Percentiles rank a stretch among this genome's conserved stretches.
phyloP scores from a whole-genome alignment of 345 rosid genomes.

The Populus alba region DNA sequence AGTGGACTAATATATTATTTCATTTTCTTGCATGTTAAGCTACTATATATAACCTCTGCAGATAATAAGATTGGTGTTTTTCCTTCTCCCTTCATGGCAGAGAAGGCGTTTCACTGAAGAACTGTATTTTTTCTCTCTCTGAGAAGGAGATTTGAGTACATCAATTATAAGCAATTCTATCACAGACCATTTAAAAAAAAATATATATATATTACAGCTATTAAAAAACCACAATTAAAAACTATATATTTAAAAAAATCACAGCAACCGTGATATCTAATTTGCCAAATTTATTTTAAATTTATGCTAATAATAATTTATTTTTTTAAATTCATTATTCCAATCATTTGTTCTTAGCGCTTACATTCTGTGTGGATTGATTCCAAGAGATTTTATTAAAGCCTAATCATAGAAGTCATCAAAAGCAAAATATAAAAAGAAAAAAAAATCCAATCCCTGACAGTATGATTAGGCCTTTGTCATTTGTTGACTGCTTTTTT shows the following conservation, averaged over 20 bases:
- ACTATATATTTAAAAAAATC: no score
- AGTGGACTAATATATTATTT: background rate
- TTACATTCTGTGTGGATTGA: slow-evolving; percentile 42
- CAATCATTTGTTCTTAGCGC: slow-evolving; percentile 44
- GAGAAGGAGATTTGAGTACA: background rate
- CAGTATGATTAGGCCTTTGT: slow-evolving; percentile 31
- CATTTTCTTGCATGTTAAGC: background rate
- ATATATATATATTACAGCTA: no score
- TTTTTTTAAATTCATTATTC: background rate
- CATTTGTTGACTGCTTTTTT: slow-evolving; percentile 42
- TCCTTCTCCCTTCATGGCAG: no score
- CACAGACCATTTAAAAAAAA: no score
- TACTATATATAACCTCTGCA: background rate
- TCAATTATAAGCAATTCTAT: background rate
- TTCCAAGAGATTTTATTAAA: slow-evolving; percentile 43
- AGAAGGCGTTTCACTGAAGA: background rate
- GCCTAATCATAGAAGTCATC: slow-evolving; percentile 55
- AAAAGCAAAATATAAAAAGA: slow-evolving; percentile 29
- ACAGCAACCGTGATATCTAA: no score
- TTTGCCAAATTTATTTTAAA: no score
- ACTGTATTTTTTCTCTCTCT: background rate
- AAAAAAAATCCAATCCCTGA: slow-evolving; percentile 20
- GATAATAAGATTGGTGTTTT: background rate
- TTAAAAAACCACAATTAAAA: no score
- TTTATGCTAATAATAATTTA: no score